Base-by-base conservation (phyloP, 352 stramenopile species). In the Saprolegnia parasitica region DNA sequence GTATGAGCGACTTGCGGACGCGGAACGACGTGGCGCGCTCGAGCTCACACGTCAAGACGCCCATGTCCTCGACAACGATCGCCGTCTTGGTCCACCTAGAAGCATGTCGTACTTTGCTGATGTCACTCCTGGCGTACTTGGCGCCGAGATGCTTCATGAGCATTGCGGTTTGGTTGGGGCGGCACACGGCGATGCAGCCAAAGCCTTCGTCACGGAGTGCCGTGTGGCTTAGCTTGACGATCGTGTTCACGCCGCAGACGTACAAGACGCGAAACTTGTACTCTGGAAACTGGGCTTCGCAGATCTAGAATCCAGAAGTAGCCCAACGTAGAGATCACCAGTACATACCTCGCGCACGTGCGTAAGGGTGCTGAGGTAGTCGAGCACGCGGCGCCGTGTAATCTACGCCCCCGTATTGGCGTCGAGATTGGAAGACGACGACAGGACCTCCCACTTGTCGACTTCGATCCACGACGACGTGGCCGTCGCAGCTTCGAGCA, bases 401-500 rank as follows among this genome's bases (percentile, higher is more conserved):
- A 90, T 90, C 71, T 67, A 67, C 6, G 21, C 13, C 39, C 39
- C 10, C 42, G 42, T 49, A 35, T 49, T 61, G 54, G n/a, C n/a
- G n/a, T n/a, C n/a, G n/a, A n/a, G n/a, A n/a, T n/a, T n/a, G n/a
- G n/a, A n/a, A n/a, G n/a, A n/a, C n/a, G 20, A 63, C 5, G 16
- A 2, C n/a, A 21, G 1, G 15, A 67, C 58, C 58, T 90, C 84
- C 83, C 84, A 89, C 68, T 90, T 92, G 73, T 92, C 81, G n/a
- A 87, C 82, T 71, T 92, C 80, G 61, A 92, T 90, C 84, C 84
- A 92, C 16, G 82, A 89, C 0, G 82, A 90, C 4, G 77, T 80
- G 9, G 77, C 80, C 13, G 90, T 80, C 1, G 84, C 82, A 10
- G 82, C 76, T 57, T 92, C 84, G 24, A 89, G 81, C 58, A 90